Percentiles rank a stretch among this genome's conserved stretches.
Conservation (phyloP, 768 basidiomycete species). For the Megacollybia marginata region DNA sequence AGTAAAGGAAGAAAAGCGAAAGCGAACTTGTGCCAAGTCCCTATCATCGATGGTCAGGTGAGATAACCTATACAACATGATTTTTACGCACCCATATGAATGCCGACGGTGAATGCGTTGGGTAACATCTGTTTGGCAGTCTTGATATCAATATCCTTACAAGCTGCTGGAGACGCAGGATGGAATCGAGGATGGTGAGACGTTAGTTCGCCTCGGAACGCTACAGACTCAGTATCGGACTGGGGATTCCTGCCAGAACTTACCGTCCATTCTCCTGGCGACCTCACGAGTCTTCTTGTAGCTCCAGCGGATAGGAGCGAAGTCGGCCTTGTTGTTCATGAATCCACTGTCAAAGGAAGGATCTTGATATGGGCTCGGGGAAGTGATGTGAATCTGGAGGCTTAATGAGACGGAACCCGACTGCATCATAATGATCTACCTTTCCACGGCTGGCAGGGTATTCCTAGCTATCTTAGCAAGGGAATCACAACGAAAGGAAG, state of each 20-base stretch:
- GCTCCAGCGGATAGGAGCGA: constrained; percentile 69
- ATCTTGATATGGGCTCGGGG: constrained; percentile 52
- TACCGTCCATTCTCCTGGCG: constrained; percentile 65
- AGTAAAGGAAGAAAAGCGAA: neutral
- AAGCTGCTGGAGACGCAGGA: constrained; percentile 55
- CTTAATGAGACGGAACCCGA: neutral
- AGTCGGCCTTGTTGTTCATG: constrained; percentile 75
- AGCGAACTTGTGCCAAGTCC: constrained; percentile 46
- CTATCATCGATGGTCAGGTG: no score
- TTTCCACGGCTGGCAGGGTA: constrained; percentile 71
- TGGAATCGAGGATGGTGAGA: constrained; percentile 74
- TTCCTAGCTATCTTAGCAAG: constrained; percentile 31
- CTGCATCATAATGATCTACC: constrained; percentile 23
- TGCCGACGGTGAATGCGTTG: constrained; percentile 55
- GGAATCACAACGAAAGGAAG: neutral
- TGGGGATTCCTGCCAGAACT: no score
- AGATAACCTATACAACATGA: neutral
- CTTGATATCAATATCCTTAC: constrained; percentile 56
- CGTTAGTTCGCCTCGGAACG: constrained; percentile 65
- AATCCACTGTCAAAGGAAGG: constrained; percentile 69
- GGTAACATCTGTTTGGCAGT: constrained; percentile 59
- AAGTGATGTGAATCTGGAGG: constrained; percentile 52
- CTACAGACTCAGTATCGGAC: constrained; percentile 27
- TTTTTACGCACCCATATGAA: constrained; percentile 53
- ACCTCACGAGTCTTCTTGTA: constrained; percentile 73